A percentile compares a stretch with the other conserved stretches of the same genome.
phyloP scores from a whole-genome alignment of 1,284 basidiomycete species.

The Cutaneotrichosporon cyanovorans region DNA sequence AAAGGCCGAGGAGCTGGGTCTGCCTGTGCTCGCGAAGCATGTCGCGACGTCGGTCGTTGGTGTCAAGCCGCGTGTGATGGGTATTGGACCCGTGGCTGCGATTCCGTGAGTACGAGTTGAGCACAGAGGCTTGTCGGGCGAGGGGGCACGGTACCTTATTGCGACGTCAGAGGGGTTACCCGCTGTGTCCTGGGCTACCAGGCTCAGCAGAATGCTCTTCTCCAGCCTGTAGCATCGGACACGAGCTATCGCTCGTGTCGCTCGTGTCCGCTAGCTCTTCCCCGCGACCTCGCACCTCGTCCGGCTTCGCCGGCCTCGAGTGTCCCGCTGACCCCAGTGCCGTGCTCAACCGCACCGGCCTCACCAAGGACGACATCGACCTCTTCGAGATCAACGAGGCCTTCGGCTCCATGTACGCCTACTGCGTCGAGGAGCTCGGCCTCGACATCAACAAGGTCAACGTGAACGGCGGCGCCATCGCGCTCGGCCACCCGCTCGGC shows the following conservation, averaged over 20 bases:
- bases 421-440: constrained; percentile 62
- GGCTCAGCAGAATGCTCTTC: too few relatives aligned
- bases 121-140: too few relatives aligned
- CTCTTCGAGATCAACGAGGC: constrained; percentile 83
- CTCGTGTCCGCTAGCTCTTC: too few relatives aligned
- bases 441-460: constrained; percentile 72
- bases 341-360: constrained; percentile 58
- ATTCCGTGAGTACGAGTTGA: constrained; percentile 50
- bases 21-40: constrained; percentile 69
- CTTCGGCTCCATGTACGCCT: constrained; percentile 77
- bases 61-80: constrained; percentile 71
- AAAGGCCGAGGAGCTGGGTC: constrained; percentile 70
- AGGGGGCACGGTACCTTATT: too few relatives aligned
- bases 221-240: too few relatives aligned
- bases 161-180: too few relatives aligned
- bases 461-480: constrained; percentile 62
- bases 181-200: too few relatives aligned
- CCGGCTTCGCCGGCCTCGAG: too few relatives aligned
- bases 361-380: constrained; percentile 66
- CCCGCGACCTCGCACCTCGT: too few relatives aligned
- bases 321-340: constrained; percentile 4
- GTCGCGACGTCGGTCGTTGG: constrained; percentile 67
- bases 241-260: too few relatives aligned
- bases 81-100: constrained; percentile 65
- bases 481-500: constrained; percentile 20